A percentile compares a stretch with the other conserved stretches of the same genome.
phyloP scores from a whole-genome alignment of 2,329 filamentous ascomycete species.

The Clonostachys rosea region DNA sequence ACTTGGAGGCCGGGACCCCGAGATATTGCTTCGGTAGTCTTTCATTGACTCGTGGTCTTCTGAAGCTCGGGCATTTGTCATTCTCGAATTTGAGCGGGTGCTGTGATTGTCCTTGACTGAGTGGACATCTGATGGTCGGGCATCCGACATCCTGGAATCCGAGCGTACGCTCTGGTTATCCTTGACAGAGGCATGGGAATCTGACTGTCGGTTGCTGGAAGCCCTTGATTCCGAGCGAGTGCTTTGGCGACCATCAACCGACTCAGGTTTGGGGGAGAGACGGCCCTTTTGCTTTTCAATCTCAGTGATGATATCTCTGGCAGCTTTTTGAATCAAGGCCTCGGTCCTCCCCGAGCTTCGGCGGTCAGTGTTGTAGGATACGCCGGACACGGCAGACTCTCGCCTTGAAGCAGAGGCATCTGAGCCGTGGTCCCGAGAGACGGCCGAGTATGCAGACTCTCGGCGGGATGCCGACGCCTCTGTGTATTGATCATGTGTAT shows the following conservation, averaged over 20 bases:
- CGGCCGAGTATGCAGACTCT: neutral
- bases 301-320: conserved; percentile 42
- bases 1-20: conserved; percentile 5
- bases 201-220: neutral
- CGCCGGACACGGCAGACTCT: conserved; percentile 13
- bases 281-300: conserved; percentile 28
- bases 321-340: conserved; percentile 47
- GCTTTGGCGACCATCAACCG: conserved; percentile 11
- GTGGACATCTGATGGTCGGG: conserved; percentile 4
- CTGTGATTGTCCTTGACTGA: conserved; percentile 11
- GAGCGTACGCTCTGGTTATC: neutral
- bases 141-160: conserved; percentile 4
- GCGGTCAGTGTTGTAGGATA: conserved; percentile 15
- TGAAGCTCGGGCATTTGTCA: neutral
- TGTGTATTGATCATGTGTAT: neutral
- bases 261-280: conserved; percentile 13
- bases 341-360: conserved; percentile 41
- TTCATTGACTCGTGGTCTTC: neutral
- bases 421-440: neutral
- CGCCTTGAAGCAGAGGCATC: conserved; percentile 1
- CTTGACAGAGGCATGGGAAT: neutral
- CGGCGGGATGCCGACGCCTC: conserved; percentile 2
- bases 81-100: conserved; percentile 8
- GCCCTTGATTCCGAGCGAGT: conserved; percentile 8
- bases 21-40: neutral